Evolutionary conservation across 2,329 filamentous ascomycete species (phyloP), one percentile per base, ranked within the genome.

Genomic region (Tolypocladium tropicale): DNA sequence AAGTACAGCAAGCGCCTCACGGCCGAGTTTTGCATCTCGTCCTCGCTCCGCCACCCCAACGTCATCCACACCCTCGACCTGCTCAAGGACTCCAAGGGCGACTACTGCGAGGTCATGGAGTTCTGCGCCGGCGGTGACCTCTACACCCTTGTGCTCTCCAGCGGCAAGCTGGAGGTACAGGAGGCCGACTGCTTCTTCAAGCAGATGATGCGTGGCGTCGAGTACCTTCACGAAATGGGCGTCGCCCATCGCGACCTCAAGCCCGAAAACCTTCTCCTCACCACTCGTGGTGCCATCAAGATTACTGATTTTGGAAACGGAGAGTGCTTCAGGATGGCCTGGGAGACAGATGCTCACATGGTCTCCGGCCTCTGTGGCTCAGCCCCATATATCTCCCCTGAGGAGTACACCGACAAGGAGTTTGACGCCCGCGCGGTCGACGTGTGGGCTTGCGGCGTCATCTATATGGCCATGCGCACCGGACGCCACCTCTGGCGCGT

Each of bases 401-500:
- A 99, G 70, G 94, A 99, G 71, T 99, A 99, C 66, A 83, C 86
- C 2, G 92, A 95, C 68, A 91, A 87, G 70, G 94, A 99, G 69
- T 99, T 99, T 62, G 94, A 99, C 67, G 94, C 94, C 33, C 83
- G 94, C 57, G 93, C 94, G n/a, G 93, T 99, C 52, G 94, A 99
- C 67, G 88, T 97, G 16, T 99, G 94, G 94, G 94, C 94, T 28
- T 96, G 91, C 58, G 94, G 94, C 68, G 94, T 99, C 53, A 99
- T 99, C 58, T 99, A 99, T 76, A 99, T 99, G 94, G 94, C 94
- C 16, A 99, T 99, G 94, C 83, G 94, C 57, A 97, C 93, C 2
- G 94, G 94, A 6, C 83, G 94, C 54, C 94, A 99, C 72, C 78
- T 99, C 10, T 99, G 94, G 94, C 88, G 92, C 55, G 84, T 96